Conservation (phyloP, 2,329 filamentous ascomycete species). For the Talaromyces sp. region DNA sequence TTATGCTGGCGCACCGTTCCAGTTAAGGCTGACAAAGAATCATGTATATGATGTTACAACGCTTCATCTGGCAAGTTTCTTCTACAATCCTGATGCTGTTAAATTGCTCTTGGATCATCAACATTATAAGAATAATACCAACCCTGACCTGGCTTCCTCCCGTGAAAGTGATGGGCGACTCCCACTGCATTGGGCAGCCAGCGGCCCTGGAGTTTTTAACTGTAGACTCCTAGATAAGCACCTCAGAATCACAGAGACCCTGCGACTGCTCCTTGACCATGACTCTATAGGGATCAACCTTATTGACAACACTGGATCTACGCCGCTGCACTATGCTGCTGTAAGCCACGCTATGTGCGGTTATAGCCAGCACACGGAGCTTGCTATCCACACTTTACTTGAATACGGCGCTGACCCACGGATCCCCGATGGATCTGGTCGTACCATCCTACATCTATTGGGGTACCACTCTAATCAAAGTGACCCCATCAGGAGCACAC, state of each 20-base stretch:
- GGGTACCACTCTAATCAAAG: not conserved
- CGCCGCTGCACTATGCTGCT: not conserved
- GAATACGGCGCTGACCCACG: not conserved
- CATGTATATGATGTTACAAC: not conserved
- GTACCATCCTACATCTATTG: not conserved
- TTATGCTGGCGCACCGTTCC: not conserved
- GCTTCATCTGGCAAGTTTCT: not conserved
- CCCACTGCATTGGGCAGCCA: not conserved
- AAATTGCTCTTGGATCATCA: not conserved
- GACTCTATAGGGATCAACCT: not conserved
- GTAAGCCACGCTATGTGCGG: not conserved
- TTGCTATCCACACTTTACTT: not conserved
- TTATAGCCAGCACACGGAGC: not conserved
- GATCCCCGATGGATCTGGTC: not conserved
- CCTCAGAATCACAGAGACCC: not conserved
- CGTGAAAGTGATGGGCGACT: not conserved
- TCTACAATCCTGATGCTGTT: slow-evolving; percentile 1
- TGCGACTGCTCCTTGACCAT: not conserved
- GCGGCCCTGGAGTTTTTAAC: not conserved
- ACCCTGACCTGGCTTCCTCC: not conserved
- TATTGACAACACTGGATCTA: not conserved
- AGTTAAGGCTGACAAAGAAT: not conserved
- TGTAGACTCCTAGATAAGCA: slow-evolving; percentile 1
- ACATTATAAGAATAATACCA: not conserved
- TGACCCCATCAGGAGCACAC: not conserved